Conservation (phyloP, 768 basidiomycete genomes). For the Mycena alexandri region DNA sequence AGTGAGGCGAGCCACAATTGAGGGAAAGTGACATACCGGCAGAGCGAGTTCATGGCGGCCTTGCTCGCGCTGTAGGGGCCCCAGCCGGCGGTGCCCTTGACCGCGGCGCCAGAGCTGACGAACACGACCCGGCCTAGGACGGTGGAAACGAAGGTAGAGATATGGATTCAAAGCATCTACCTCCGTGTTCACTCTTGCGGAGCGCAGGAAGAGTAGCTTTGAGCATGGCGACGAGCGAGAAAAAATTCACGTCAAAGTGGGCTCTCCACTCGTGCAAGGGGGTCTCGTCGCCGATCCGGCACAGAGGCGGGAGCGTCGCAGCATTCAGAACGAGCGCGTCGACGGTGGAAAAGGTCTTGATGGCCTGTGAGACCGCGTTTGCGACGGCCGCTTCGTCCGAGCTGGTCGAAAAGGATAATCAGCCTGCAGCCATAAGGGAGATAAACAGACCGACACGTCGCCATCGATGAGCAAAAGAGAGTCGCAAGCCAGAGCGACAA, state of each 20-base stretch:
- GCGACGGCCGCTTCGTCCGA: conserved; percentile 67
- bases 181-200: conserved; percentile 64
- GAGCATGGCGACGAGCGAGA: conserved; percentile 81
- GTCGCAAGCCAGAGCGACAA: conserved; percentile 62
- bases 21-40: conserved; percentile 60
- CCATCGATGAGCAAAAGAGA: conserved; percentile 71
- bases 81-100: conserved; percentile 74
- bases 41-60: conserved; percentile 90
- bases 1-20: conserved; percentile 2
- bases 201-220: conserved; percentile 78
- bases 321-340: conserved; percentile 90
- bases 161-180: conserved; percentile 19
- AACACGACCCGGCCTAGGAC: conserved; percentile 75
- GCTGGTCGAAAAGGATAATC: conserved; percentile 52
- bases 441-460: conserved; percentile 74
- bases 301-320: conserved; percentile 79
- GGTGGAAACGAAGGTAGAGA: background rate
- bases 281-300: conserved; percentile 65
- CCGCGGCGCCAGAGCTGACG: conserved; percentile 88
- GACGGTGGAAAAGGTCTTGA: conserved; percentile 69
- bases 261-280: conserved; percentile 72
- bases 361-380: conserved; percentile 67
- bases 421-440: conserved; percentile 7
- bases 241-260: conserved; percentile 90
- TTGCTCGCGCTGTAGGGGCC: conserved; percentile 83